These are phyloP conservation scores for Tuber microsphaerosporum DNA, from an alignment of 495 filamentous ascomycete genomes.

Conservation along the genomic window DNA sequence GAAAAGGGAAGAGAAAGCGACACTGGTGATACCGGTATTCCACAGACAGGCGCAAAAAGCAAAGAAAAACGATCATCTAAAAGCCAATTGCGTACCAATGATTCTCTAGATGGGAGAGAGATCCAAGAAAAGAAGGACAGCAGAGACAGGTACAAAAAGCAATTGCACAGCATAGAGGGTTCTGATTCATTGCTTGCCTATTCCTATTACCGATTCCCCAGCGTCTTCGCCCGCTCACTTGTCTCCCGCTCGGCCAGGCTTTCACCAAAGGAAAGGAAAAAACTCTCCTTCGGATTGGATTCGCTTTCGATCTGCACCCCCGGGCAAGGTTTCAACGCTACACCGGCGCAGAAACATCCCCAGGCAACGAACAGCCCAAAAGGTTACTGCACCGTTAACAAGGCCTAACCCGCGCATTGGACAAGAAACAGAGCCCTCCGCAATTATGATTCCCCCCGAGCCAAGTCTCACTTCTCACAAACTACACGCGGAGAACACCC, in stretches of 20 bases:
- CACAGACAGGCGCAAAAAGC: not conserved
- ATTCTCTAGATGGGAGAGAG: not conserved
- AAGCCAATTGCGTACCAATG: constrained; percentile 2
- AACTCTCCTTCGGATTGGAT: not conserved
- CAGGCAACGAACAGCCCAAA: constrained; percentile 2
- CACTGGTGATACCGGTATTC: not conserved
- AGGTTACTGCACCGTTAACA: not conserved
- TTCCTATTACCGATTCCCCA: not conserved
- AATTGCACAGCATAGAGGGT: not conserved
- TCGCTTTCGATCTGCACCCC: not conserved
- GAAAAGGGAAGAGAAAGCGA: not conserved
- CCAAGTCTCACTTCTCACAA: constrained; percentile 25
- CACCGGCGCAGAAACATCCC: not conserved
- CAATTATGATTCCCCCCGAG: constrained; percentile 34
- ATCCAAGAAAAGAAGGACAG: not conserved
- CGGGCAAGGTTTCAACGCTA: not conserved
- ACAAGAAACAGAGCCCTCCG: constrained; percentile 18
- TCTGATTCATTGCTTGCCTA: not conserved
- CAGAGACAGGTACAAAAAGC: not conserved
- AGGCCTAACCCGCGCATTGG: constrained; percentile 9
- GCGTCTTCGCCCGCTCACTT: not conserved
- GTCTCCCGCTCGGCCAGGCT: not conserved
- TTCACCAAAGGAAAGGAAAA: not conserved
- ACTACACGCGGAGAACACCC: constrained; percentile 34
- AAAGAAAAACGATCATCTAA: not conserved